Conservation (phyloP, 148 eudicot species). For the Fagopyrum homotropicum region DNA sequence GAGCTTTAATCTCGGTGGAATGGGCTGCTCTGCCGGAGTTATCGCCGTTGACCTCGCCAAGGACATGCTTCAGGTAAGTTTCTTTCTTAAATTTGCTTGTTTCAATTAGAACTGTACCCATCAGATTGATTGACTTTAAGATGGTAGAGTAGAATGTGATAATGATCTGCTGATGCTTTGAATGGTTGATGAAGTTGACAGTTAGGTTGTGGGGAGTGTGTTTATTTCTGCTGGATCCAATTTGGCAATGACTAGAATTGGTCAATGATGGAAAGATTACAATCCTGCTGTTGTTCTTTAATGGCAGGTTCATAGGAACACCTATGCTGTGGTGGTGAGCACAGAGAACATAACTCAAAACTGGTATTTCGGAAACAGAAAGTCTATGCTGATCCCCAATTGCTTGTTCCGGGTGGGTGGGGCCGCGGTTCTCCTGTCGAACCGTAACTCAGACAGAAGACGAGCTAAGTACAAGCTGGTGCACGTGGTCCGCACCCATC, state of each 20-base stretch:
- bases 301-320: slow-evolving; percentile 35
- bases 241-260: neutral
- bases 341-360: slow-evolving; percentile 59
- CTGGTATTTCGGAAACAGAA: slow-evolving; percentile 56
- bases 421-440: slow-evolving; percentile 47
- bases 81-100: neutral
- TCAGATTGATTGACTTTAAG: neutral
- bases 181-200: neutral
- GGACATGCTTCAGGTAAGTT: slow-evolving; percentile 35
- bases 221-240: neutral
- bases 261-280: neutral
- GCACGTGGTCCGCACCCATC: slow-evolving; percentile 52
- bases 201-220: neutral
- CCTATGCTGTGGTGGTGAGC: slow-evolving; percentile 49
- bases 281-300: neutral
- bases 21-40: slow-evolving; percentile 63
- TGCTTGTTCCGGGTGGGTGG: slow-evolving; percentile 65
- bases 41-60: slow-evolving; percentile 52
- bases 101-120: neutral
- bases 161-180: neutral
- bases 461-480: slow-evolving; percentile 51
- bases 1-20: slow-evolving; percentile 52
- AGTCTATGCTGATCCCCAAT: slow-evolving; percentile 58
- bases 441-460: slow-evolving; percentile 24
- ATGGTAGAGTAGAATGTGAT: neutral